Base-by-base conservation (phyloP, 495 filamentous ascomycete species). In the Haplographium delicatum region DNA sequence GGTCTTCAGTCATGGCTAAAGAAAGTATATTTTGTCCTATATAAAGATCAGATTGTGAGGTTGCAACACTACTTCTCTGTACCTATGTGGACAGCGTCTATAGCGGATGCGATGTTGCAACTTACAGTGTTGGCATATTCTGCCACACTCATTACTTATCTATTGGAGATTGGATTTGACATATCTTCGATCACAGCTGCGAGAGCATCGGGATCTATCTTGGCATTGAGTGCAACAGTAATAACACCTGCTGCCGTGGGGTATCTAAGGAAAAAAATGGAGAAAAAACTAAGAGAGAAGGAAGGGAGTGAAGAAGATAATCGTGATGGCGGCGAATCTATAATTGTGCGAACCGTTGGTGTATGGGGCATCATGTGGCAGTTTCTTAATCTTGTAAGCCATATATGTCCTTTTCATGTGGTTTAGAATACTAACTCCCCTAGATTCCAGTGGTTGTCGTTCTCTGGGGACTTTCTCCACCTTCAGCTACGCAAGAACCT, bases 71-170 rank as follows among this genome's bases (percentile, higher is more conserved):
- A 73, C 43, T 58, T 72, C 11, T 44, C 54, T 19, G 71, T 65
- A 33, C 56, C 60, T 0, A 69, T 75, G 26, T 79, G 73, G 56
- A 50, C 77, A 1, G 70, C 79, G 0, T 82, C 79, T 0, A 66
- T 83, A 16, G 59, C 78, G 0, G 51, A 73, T 0, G 70, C 75
- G n/a, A 55, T 82, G 0, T 64, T 82, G 5, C 80, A 82, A 47
- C 61, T 83, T 19, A 82, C 78, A 0, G 78, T 81, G 0, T 67
- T 83, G 4, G 72, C 70, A 11, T 83, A 82, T 45, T 71, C 73
- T 0, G 67, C 72, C 4, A 78, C 75, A 31, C 77, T 83, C 72
- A 65, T 80, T 46, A 81, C 79, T 1, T 83, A 77, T 50, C 64
- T 82, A 4, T 63, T 83, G 2, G 67, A 74, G 35, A 67, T 69